Evolutionary conservation across 2,329 filamentous ascomycete species (phyloP).

Genomic region (Colletotrichum graminicola): DNA sequence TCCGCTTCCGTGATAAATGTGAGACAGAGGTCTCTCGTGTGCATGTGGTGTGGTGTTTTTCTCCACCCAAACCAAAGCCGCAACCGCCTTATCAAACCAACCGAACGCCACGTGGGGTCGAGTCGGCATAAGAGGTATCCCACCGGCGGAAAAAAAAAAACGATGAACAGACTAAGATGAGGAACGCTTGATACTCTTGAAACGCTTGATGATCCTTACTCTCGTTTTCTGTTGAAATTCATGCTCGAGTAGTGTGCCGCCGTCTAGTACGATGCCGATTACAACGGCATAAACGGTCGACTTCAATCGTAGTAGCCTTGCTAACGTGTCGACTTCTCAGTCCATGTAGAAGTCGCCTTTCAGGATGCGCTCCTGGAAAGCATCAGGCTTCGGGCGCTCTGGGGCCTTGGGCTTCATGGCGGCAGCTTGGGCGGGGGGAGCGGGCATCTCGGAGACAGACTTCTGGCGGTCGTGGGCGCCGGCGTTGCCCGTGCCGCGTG

Average conservation of each 20-base stretch:
- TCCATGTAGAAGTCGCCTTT: conserved; percentile 99
- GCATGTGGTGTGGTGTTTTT: conserved; percentile 26
- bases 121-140: conserved; percentile 14
- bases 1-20: conserved; percentile 36
- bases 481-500: conserved; percentile 51
- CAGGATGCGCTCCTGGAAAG: conserved; percentile 95
- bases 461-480: conserved; percentile 74
- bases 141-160: neutral
- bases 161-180: conserved; percentile 15
- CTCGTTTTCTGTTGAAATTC: conserved; percentile 19
- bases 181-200: conserved; percentile 19
- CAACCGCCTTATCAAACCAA: conserved; percentile 24
- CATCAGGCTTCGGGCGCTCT: conserved; percentile 81
- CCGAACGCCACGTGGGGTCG: conserved; percentile 34
- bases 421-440: conserved; percentile 65
- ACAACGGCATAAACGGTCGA: conserved; percentile 11
- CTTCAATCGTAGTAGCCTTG: conserved; percentile 6
- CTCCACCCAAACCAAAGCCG: conserved; percentile 17
- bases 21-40: conserved; percentile 36
- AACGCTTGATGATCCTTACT: conserved; percentile 34
- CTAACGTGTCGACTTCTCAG: conserved; percentile 57
- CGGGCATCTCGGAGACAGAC: conserved; percentile 75
- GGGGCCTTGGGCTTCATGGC: conserved; percentile 59
- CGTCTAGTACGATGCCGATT: neutral
- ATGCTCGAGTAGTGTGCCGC: neutral